Base-by-base conservation (phyloP, 2,329 filamentous ascomycete genomes). In the Trichoderma sp. region DNA sequence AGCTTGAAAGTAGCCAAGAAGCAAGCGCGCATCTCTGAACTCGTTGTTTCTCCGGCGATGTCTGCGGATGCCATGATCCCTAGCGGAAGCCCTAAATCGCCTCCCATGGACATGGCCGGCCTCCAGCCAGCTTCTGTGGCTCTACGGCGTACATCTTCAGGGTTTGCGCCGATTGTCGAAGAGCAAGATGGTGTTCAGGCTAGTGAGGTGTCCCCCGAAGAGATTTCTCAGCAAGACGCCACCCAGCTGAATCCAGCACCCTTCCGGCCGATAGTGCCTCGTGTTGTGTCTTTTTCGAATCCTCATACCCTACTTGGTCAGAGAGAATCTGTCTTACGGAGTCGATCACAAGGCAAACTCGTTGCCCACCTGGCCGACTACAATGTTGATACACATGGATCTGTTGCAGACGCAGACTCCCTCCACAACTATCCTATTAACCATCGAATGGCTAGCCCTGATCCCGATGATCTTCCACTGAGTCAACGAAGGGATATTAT, bases 391-490 rank as follows among this genome's bases (percentile, higher is more conserved):
- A 61, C 67, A 10, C 73, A 76, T 27, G 72, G 76, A 40, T 69
- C 78, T 2, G 75, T 75, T 0, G 84, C 81, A 70, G 84, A 87
- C 57, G 77, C 81, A 4, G 81, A 79, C 3, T 82, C 81, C 5
- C 63, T 84, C 11, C 72, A 79, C 72, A 80, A 81, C 71, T 79
- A 81, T 68, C 71, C 77, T 16, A 74, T 76, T 68, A 76, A 79
- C 63, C 70, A 74, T 49, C 71, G 76, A 24, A 72, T 73, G 68
- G 70, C 76, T 10, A 77, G 76, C 24, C 75, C 81, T 21, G 86
- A 88, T 72, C 82, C 85, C 1, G 92, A 94, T 70, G 87, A 94
- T 68, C 83, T 95, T 72, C 90, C 92, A 0, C 83, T 96, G 21
- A 91, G 88, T 53, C 87, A 91, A 74, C 89, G 92, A 55, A 86